Evolutionary conservation across 257 asterid species (phyloP).

Genomic region (Solanum peruvianum): DNA sequence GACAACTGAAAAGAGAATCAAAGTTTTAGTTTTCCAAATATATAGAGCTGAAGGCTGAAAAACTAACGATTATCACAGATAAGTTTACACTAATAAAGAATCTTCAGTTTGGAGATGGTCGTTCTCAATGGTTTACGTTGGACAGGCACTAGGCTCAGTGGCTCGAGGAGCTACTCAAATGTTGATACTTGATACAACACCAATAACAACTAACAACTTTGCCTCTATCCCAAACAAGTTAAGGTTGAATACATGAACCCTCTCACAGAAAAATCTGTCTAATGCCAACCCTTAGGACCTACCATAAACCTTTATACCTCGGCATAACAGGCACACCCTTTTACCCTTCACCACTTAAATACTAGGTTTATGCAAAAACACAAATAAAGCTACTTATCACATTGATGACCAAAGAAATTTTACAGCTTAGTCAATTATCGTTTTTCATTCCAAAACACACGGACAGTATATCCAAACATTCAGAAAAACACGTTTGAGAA

Average conservation of each 20-base stretch:
- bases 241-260: background rate
- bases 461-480: background rate
- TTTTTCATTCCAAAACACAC: background rate
- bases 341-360: background rate
- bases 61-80: background rate
- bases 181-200: background rate
- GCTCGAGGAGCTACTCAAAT: background rate
- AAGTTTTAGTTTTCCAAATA: background rate
- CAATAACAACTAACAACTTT: background rate
- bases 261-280: background rate
- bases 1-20: background rate
- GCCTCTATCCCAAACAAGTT: background rate
- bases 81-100: background rate
- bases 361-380: background rate
- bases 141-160: background rate
- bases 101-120: background rate
- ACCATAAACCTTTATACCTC: background rate
- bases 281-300: background rate
- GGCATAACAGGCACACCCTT: background rate
- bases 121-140: background rate
- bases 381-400: background rate
- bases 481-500: background rate
- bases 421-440: background rate
- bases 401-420: background rate
- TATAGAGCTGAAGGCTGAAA: background rate